Conservation (phyloP, 495 filamentous ascomycete species). For the Pyrenopolyporus hunteri region DNA sequence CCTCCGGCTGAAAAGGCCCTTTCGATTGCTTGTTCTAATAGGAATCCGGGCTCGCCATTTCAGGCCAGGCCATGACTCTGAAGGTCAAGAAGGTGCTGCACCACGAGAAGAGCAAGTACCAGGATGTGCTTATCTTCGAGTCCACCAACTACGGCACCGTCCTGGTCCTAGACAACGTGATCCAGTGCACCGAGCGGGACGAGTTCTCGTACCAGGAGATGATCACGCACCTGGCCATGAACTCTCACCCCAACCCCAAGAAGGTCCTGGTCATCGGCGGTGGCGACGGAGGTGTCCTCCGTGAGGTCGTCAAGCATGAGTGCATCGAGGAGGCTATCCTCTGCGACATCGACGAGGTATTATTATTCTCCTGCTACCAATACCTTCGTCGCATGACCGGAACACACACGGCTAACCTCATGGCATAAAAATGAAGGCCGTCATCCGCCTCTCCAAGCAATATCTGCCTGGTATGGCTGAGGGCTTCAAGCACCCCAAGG, state of each 20-base stretch:
- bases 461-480: conserved; percentile 95
- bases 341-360: conserved; percentile 97
- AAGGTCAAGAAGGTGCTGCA: conserved; percentile 97
- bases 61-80: conserved; percentile 94
- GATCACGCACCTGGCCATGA: conserved; percentile 99
- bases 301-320: conserved; percentile 98
- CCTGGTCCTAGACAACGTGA: conserved; percentile 98
- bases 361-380: neutral
- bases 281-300: conserved; percentile 94
- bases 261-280: conserved; percentile 98
- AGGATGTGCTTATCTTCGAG: conserved; percentile 98
- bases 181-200: conserved; percentile 97
- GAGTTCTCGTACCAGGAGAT: conserved; percentile 99
- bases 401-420: conserved; percentile 10
- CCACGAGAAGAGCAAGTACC: conserved; percentile 98
- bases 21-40: conserved; percentile 15
- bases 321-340: conserved; percentile 90
- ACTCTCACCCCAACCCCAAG: conserved; percentile 96
- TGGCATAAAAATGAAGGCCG: conserved; percentile 67
- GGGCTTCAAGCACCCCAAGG: conserved; percentile 91
- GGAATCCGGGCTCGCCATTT: neutral
- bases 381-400: neutral
- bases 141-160: conserved; percentile 95
- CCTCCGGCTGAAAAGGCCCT: neutral
- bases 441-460: conserved; percentile 98